phyloP scores from a whole-genome alignment of 345 rosid species.

The Ceriops decandra region DNA sequence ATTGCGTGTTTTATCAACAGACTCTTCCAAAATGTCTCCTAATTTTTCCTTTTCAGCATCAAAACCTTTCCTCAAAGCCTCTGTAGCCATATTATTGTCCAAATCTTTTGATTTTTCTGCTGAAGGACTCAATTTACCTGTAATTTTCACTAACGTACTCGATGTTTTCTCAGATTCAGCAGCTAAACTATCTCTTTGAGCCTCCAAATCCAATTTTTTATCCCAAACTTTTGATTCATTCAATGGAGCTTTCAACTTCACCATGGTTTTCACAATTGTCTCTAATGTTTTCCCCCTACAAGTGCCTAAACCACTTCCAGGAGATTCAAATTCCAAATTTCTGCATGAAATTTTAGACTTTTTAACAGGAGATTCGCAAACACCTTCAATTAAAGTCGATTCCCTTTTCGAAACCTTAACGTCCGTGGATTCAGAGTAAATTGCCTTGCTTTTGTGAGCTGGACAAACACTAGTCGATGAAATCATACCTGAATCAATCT shows the following conservation, averaged over 20 bases:
- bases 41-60: not conserved
- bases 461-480: not conserved
- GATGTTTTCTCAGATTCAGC: not conserved
- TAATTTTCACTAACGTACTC: not conserved
- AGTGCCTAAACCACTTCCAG: not conserved
- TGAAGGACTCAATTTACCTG: not conserved
- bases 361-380: constrained; percentile 15
- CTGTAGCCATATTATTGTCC: not conserved
- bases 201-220: not conserved
- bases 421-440: constrained; percentile 10
- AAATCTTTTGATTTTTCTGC: not conserved
- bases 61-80: not conserved
- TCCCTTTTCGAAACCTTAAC: constrained; percentile 23
- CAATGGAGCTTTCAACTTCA: constrained; percentile 17
- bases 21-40: not conserved
- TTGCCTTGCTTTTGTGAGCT: constrained; percentile 5
- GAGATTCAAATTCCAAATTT: constrained; percentile 12
- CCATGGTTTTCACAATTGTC: constrained; percentile 22
- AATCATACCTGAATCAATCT: not conserved
- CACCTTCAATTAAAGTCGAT: not conserved
- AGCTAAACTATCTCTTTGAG: not conserved
- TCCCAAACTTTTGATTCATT: not conserved
- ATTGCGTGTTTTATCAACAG: constrained; percentile 4
- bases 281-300: constrained; percentile 3
- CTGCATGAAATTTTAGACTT: constrained; percentile 15